Base-by-base conservation (phyloP, 2,329 filamentous ascomycete genomes). In the Sphaerostilbella broomeana region DNA sequence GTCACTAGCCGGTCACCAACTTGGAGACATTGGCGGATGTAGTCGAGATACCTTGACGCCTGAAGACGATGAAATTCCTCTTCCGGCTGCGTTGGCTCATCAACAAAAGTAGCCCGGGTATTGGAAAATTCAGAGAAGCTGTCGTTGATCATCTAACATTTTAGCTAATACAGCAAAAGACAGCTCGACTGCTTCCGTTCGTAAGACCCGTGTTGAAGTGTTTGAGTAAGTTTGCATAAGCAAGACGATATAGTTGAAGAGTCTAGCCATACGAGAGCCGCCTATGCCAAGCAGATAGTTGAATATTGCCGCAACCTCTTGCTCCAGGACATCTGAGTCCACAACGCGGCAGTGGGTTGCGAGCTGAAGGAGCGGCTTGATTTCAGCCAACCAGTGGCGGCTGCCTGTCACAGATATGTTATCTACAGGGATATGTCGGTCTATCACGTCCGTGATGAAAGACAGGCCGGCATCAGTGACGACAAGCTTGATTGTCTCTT, bases 281-380 rank as follows among this genome's bases (percentile, higher is more conserved):
- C 59, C 57, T 20, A 61, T 42, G 6, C 64, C 64, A 6, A 55
- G 41, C 0, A 67, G 35, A 31, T 57, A 62, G 25, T 57, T 62
- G 44, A 55, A 61, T 12, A 67, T 52, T 0, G 34, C 38, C 3
- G 58, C 54, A 1, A 64, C 58, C 22, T 65, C 49, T 24, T 60
- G 54, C 37, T 68, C 64, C 11, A 69, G 48, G 0, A 65, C 50
- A 9, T 59, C 56, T 6, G 62, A 68, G 31, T 61, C 56, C 2
- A 57, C 42, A 6, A 64, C 55, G 4, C 51, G 48, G 4, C 50
- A 39, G 18, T 68, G 61, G 1, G 58, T 61, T 10, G 66, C 41
- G 6, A 66, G 30, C 6, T 49, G 42, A 22, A 67, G 62, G 1
- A 68, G 47, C 0, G 58, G 63, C 19, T 44, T 46, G 11, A 64